Conservation (phyloP, 371 early-diverging fungal genomes). For the Enterospora canceri region DNA sequence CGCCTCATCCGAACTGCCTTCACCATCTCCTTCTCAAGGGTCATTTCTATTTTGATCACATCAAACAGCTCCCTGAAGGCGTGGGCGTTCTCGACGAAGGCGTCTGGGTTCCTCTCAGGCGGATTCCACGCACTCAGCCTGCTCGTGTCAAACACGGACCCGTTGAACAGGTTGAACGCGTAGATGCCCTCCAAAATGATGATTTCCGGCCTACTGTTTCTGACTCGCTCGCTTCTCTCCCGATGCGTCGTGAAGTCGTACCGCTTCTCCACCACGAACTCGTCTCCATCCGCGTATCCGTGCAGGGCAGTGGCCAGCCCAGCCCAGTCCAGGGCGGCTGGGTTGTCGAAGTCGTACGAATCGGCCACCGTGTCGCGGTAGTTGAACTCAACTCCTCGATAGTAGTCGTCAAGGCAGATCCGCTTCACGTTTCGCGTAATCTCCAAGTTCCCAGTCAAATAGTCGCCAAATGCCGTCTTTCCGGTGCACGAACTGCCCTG, state of each 20-base stretch:
- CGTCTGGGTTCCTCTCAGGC: conserved; percentile 12
- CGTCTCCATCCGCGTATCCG: conserved; percentile 8
- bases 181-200: conserved; percentile 46
- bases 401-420: not conserved
- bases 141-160: conserved; percentile 26
- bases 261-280: not conserved
- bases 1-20: not conserved
- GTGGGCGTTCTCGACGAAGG: conserved; percentile 9
- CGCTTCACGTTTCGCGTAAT: not conserved
- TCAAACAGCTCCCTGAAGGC: not conserved
- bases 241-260: conserved; percentile 19
- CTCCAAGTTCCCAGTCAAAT: not conserved
- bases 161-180: conserved; percentile 31
- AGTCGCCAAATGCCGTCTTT: not conserved
- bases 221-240: not conserved
- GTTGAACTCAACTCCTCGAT: not conserved
- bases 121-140: conserved; percentile 23
- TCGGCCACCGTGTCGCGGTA: not conserved
- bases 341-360: conserved; percentile 47
- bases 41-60: not conserved
- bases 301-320: conserved; percentile 15
- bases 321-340: conserved; percentile 34
- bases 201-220: conserved; percentile 20
- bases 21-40: conserved; percentile 1
- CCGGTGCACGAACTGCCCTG: not conserved